These are phyloP conservation scores for Opeltia flavorubescens DNA, from an alignment of 495 filamentous ascomycete genomes.

Conservation along the genomic window DNA sequence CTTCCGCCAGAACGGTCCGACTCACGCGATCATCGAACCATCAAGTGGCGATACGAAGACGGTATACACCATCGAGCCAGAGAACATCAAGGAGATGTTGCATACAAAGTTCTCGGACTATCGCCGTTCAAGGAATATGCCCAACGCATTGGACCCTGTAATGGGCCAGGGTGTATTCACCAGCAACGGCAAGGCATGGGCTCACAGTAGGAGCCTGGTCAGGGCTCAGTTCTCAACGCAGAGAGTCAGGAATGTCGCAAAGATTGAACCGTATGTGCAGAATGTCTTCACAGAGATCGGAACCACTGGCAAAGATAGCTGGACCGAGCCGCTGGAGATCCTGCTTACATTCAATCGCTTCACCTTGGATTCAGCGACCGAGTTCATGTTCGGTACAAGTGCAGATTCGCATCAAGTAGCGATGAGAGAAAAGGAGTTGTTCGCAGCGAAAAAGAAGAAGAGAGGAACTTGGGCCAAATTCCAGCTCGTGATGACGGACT, in stretches of 20 bases:
- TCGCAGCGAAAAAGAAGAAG: background rate
- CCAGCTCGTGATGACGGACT: slow-evolving; percentile 33
- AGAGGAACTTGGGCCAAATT: slow-evolving; percentile 26
- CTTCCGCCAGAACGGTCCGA: background rate
- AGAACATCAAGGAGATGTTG: slow-evolving; percentile 62
- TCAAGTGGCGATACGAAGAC: background rate
- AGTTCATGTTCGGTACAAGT: slow-evolving; percentile 41
- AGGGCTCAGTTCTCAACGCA: slow-evolving; percentile 30
- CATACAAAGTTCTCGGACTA: slow-evolving; percentile 51
- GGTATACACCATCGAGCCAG: slow-evolving; percentile 39
- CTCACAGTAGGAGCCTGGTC: background rate
- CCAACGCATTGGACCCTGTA: background rate
- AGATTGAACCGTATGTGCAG: slow-evolving; percentile 38
- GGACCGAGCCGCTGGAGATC: background rate
- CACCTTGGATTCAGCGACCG: slow-evolving; percentile 50
- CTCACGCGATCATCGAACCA: background rate
- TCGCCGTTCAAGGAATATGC: background rate
- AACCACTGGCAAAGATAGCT: background rate
- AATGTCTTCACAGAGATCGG: slow-evolving; percentile 21
- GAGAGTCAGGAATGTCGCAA: slow-evolving; percentile 30
- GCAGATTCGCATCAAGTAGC: slow-evolving; percentile 1
- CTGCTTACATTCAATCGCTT: slow-evolving; percentile 32
- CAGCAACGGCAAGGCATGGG: slow-evolving; percentile 1
- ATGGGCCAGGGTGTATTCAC: slow-evolving; percentile 2
- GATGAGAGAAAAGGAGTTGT: background rate